A percentile compares a stretch with the other conserved stretches of the same genome.
Conservation (phyloP, 441 rosid species). For the Mallotus japonicus region DNA sequence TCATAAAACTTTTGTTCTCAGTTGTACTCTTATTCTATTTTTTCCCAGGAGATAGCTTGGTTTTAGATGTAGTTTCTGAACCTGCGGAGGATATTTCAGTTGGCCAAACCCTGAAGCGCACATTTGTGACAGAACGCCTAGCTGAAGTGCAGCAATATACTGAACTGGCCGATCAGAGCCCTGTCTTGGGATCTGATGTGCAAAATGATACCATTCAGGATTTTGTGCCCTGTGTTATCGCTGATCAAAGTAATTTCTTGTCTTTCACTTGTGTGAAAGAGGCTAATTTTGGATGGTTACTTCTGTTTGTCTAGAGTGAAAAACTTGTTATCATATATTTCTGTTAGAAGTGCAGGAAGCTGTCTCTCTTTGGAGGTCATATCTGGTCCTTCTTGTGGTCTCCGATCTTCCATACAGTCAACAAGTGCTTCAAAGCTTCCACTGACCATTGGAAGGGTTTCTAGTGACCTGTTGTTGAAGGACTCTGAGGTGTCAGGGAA, state of each 20-base stretch:
- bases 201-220: slow-evolving; percentile 36
- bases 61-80: slow-evolving; percentile 62
- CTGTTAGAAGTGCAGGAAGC: slow-evolving; percentile 90
- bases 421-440: slow-evolving; percentile 68
- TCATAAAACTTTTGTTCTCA: slow-evolving; percentile 14
- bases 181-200: slow-evolving; percentile 28
- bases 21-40: slow-evolving; percentile 11
- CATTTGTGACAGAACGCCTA: slow-evolving; percentile 32
- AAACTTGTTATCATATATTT: slow-evolving; percentile 51
- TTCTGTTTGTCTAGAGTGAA: slow-evolving; percentile 32
- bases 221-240: slow-evolving; percentile 32
- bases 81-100: slow-evolving; percentile 45
- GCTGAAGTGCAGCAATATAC: slow-evolving; percentile 43
- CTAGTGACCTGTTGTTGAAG: slow-evolving; percentile 65
- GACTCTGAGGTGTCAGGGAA: slow-evolving; percentile 95
- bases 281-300: slow-evolving; percentile 25
- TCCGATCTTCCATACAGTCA: slow-evolving; percentile 52
- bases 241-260: slow-evolving; percentile 64
- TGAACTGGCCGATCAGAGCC: slow-evolving; percentile 38
- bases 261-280: slow-evolving; percentile 25
- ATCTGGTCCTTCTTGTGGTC: slow-evolving; percentile 78
- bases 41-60: slow-evolving; percentile 58
- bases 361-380: slow-evolving; percentile 80
- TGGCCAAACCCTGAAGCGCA: slow-evolving; percentile 68
- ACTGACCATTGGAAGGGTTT: slow-evolving; percentile 78